These are phyloP conservation scores for Raffaelea deltoideospora DNA, from an alignment of 2,329 filamentous ascomycete species.

Conservation along the genomic window DNA sequence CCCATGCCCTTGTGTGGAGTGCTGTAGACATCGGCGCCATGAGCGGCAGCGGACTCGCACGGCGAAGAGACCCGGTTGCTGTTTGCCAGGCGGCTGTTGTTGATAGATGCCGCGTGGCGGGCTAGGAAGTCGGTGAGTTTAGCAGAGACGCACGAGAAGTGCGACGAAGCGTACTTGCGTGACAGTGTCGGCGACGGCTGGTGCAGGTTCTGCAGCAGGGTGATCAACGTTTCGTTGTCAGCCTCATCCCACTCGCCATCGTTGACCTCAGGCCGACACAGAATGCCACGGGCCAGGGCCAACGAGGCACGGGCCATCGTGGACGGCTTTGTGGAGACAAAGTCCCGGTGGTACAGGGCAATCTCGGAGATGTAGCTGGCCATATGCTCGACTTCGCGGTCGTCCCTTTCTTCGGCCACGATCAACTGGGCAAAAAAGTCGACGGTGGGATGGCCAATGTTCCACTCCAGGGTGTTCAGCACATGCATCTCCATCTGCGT, in stretches of 20 bases:
- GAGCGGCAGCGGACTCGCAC: slow-evolving; percentile 35
- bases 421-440: slow-evolving; percentile 87
- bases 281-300: slow-evolving; percentile 72
- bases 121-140: slow-evolving; percentile 44
- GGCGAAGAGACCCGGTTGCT: slow-evolving; percentile 28
- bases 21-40: slow-evolving; percentile 50
- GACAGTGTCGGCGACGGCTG: slow-evolving; percentile 42
- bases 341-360: slow-evolving; percentile 89
- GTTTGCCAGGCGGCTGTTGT: slow-evolving; percentile 12
- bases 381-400: slow-evolving; percentile 88
- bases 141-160: slow-evolving; percentile 36
- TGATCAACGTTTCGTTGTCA: slow-evolving; percentile 50
- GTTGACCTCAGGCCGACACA: slow-evolving; percentile 62
- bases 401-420: slow-evolving; percentile 61
- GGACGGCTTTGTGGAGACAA: slow-evolving; percentile 82
- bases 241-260: slow-evolving; percentile 64
- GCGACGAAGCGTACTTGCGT: slow-evolving; percentile 42
- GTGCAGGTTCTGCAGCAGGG: slow-evolving; percentile 43
- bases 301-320: slow-evolving; percentile 80
- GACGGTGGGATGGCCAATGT: slow-evolving; percentile 87
- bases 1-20: slow-evolving; percentile 67
- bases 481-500: slow-evolving; percentile 99
- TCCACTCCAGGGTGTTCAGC: slow-evolving; percentile 91
- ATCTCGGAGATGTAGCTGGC: slow-evolving; percentile 89
- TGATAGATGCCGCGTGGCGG: slow-evolving; percentile 33